phyloP scores from a whole-genome alignment of 805 yeast species.

The Nakazawaea ernobii region DNA sequence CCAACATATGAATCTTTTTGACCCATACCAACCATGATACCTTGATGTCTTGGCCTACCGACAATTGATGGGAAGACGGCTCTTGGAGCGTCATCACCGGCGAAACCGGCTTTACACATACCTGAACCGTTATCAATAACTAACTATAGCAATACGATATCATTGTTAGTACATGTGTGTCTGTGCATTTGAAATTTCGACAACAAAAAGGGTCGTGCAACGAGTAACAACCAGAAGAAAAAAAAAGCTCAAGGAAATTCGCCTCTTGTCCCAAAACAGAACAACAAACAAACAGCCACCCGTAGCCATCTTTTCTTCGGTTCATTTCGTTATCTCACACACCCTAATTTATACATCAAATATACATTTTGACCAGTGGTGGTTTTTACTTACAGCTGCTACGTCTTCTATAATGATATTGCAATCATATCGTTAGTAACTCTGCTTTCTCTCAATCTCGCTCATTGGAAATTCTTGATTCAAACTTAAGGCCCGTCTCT shows the following conservation, averaged over 20 bases:
- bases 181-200: neutral
- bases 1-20: conserved; percentile 99
- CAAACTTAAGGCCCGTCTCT: too few relatives aligned
- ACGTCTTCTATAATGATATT: conserved; percentile 33
- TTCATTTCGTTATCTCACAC: too few relatives aligned
- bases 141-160: conserved; percentile 30
- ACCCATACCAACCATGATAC: conserved; percentile 99
- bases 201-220: neutral
- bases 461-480: neutral
- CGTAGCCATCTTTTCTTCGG: too few relatives aligned
- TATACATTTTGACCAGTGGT: neutral
- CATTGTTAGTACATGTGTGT: conserved; percentile 11
- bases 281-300: neutral
- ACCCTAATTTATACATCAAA: too few relatives aligned
- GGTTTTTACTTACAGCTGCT: conserved; percentile 34
- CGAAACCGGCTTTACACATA: conserved; percentile 99
- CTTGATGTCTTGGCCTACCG: conserved; percentile 99
- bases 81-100: conserved; percentile 99
- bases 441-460: neutral
- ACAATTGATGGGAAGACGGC: conserved; percentile 99
- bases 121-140: conserved; percentile 99
- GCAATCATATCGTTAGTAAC: conserved; percentile 24
- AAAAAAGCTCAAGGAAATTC: neutral
- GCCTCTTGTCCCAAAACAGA: neutral
- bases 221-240: neutral